A percentile compares a stretch with the other conserved stretches of the same genome.
Conservation (phyloP, 139 green algal species). For the Coelastrella sp. region DNA sequence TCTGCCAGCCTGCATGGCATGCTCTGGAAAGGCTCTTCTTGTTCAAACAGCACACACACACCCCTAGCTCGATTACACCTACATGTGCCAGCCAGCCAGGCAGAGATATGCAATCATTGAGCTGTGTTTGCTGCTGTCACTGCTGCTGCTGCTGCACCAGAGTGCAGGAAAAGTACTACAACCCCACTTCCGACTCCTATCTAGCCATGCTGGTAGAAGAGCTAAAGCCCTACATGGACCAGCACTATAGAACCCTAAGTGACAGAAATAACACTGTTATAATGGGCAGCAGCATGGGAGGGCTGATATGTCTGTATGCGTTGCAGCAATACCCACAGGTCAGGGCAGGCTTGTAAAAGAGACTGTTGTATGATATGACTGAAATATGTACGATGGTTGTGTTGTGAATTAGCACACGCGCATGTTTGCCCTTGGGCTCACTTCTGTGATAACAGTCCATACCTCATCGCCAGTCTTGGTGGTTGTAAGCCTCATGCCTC, state of each 20-base stretch:
- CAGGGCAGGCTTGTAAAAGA: neutral
- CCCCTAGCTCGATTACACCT: too few species aligned
- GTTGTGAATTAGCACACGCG: neutral
- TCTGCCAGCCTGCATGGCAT: too few species aligned
- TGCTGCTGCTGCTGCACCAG: slow-evolving; percentile 12
- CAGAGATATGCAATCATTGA: too few species aligned
- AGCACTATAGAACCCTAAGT: slow-evolving; percentile 12
- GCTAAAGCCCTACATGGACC: slow-evolving; percentile 26
- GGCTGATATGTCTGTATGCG: slow-evolving; percentile 23
- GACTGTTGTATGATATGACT: neutral
- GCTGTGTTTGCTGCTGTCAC: too few species aligned
- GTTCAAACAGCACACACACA: too few species aligned
- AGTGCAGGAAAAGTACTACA: slow-evolving; percentile 27
- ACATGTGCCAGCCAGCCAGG: too few species aligned
- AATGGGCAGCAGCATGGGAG: slow-evolving; percentile 49
- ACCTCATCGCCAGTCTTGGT: too few species aligned
- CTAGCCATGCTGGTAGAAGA: slow-evolving; percentile 37
- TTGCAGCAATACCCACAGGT: slow-evolving; percentile 35
- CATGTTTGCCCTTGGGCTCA: too few species aligned
- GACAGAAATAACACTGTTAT: slow-evolving; percentile 22
- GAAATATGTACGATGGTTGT: neutral
- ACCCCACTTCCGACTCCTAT: slow-evolving; percentile 35
- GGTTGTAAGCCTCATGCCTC: too few species aligned
- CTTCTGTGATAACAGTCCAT: too few species aligned
- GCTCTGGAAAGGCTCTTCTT: too few species aligned